Evolutionary conservation across 768 basidiomycete genomes (phyloP).

Genomic region (Tricholoma matsutake): DNA sequence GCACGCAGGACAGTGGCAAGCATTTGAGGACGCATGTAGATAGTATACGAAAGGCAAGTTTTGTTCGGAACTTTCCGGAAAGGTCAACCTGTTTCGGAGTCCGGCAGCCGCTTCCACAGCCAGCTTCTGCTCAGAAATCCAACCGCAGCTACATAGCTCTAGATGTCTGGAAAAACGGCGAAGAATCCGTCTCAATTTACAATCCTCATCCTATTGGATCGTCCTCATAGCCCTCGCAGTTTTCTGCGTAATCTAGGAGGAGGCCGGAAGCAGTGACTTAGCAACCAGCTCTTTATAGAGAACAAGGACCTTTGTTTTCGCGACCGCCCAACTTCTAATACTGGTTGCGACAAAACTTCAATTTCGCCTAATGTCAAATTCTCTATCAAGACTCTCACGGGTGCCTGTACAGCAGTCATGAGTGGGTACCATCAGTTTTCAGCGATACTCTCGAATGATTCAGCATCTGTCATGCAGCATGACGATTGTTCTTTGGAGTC

Average conservation of each 20-base stretch:
- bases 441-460: not conserved
- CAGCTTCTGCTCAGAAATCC: not conserved
- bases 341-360: not conserved
- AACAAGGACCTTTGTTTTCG: too few relatives aligned
- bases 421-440: not conserved
- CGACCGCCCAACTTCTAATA: not conserved
- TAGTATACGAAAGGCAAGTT: slow-evolving; percentile 15
- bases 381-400: not conserved
- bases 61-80: slow-evolving; percentile 26
- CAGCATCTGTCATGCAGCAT: not conserved
- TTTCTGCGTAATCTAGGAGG: not conserved
- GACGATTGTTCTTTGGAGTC: not conserved
- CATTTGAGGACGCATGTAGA: slow-evolving; percentile 56
- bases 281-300: not conserved
- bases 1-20: slow-evolving; percentile 62
- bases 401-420: not conserved
- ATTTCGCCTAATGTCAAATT: not conserved
- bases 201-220: not conserved
- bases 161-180: not conserved
- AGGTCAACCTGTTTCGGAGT: not conserved
- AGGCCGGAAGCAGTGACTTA: slow-evolving; percentile 6
- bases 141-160: not conserved
- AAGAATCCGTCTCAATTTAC: not conserved
- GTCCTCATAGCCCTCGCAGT: not conserved
- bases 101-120: not conserved